Percentiles rank a stretch among this genome's conserved stretches.
Conservation (phyloP, 2,329 filamentous ascomycete genomes). For the Xylariaceae sp. region DNA sequence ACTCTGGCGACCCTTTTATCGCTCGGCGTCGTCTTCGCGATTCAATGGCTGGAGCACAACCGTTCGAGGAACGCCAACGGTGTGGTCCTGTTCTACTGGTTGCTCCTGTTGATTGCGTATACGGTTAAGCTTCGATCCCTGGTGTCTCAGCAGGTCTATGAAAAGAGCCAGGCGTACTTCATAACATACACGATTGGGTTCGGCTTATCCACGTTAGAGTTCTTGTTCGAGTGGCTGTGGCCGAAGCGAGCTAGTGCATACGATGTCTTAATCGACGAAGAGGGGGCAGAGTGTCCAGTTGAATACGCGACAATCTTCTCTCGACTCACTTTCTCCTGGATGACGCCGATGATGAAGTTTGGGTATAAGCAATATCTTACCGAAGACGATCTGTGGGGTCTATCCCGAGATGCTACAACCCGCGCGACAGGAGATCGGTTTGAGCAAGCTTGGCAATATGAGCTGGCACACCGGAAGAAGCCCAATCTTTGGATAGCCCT, state of each 20-base stretch:
- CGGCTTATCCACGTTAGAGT: constrained; percentile 63
- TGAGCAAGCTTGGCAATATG: constrained; percentile 67
- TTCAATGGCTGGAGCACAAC: constrained; percentile 84
- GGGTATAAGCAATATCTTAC: constrained; percentile 90
- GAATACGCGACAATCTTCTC: constrained; percentile 96
- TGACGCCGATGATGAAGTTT: constrained; percentile 95
- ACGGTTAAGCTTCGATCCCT: constrained; percentile 81
- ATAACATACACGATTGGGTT: constrained; percentile 67
- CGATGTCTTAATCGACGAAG: constrained; percentile 52
- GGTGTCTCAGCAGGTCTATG: constrained; percentile 68
- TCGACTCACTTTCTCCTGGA: constrained; percentile 91
- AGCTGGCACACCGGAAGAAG: constrained; percentile 61
- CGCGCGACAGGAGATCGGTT: constrained; percentile 65
- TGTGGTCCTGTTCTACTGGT: constrained; percentile 87
- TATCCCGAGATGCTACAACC: constrained; percentile 75
- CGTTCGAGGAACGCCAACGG: constrained; percentile 80
- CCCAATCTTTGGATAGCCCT: constrained; percentile 86
- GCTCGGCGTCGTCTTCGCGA: constrained; percentile 64
- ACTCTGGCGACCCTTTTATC: constrained; percentile 67
- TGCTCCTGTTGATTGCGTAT: constrained; percentile 73
- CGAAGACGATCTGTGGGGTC: constrained; percentile 91
- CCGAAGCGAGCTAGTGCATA: constrained; percentile 67
- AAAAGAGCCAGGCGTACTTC: constrained; percentile 66
- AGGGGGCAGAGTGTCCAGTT: constrained; percentile 57
- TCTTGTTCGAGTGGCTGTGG: constrained; percentile 77